Conservation (phyloP, 2,329 filamentous ascomycete genomes). For the Phialophora chinensis region DNA sequence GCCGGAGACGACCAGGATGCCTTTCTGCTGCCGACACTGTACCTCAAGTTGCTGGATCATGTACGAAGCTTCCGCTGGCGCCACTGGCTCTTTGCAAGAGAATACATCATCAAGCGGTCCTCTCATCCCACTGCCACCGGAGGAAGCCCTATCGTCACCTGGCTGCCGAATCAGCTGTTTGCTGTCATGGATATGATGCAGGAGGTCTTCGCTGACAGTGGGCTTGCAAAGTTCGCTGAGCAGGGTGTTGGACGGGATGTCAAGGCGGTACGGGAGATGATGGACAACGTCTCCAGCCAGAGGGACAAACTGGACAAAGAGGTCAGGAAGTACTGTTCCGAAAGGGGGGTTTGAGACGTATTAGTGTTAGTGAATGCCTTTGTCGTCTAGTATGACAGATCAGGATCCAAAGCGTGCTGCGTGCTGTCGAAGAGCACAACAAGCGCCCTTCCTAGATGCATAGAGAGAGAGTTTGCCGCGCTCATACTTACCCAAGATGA, state of each 20-base stretch:
- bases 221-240: constrained; percentile 26
- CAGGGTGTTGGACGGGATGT: constrained; percentile 15
- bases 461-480: not conserved
- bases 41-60: constrained; percentile 54
- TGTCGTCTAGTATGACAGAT: not conserved
- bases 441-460: not conserved
- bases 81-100: constrained; percentile 56
- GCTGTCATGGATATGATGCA: constrained; percentile 58
- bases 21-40: constrained; percentile 47
- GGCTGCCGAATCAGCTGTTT: constrained; percentile 56
- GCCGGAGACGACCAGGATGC: constrained; percentile 44
- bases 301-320: constrained; percentile 50
- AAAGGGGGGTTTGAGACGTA: constrained; percentile 48
- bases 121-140: constrained; percentile 56
- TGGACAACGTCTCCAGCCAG: constrained; percentile 45
- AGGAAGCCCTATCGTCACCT: constrained; percentile 57
- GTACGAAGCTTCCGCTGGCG: constrained; percentile 58
- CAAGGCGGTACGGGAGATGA: constrained; percentile 44
- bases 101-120: constrained; percentile 56
- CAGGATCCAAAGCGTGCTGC: not conserved
- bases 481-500: not conserved
- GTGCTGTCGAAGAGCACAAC: not conserved
- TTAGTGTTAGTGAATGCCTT: not conserved
- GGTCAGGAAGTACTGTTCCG: constrained; percentile 54
- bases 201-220: constrained; percentile 48